A percentile compares a stretch with the other conserved stretches of the same genome.
These are phyloP conservation scores for Pichia exigua DNA, from an alignment of 805 yeast genomes.

Conservation along the genomic window DNA sequence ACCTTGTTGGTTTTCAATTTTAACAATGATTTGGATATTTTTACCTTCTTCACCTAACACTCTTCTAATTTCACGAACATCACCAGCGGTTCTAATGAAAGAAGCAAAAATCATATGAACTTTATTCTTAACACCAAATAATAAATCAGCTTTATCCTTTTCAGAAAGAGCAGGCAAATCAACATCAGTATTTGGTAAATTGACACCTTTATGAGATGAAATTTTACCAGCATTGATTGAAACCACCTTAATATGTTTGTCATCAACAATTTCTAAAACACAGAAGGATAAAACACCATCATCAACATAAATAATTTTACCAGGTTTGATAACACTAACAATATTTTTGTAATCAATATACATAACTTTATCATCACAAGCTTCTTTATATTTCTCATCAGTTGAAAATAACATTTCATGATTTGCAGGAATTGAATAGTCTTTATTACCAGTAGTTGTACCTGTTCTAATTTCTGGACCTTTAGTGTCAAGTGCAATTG, in stretches of 20 bases:
- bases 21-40: slow-evolving; percentile 91
- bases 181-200: slow-evolving; percentile 97
- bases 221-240: slow-evolving; percentile 93
- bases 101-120: slow-evolving; percentile 99
- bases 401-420: slow-evolving; percentile 94
- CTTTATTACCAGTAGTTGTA: slow-evolving; percentile 71
- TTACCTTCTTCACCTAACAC: slow-evolving; percentile 96
- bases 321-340: slow-evolving; percentile 82
- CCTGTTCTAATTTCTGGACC: slow-evolving; percentile 99
- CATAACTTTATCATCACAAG: slow-evolving; percentile 75
- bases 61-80: slow-evolving; percentile 81
- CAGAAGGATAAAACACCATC: slow-evolving; percentile 97
- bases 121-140: slow-evolving; percentile 93
- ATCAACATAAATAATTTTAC: slow-evolving; percentile 89
- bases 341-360: slow-evolving; percentile 92
- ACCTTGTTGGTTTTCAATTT: slow-evolving; percentile 99
- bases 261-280: slow-evolving; percentile 79
- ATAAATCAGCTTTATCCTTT: slow-evolving; percentile 88
- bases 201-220: slow-evolving; percentile 97
- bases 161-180: slow-evolving; percentile 97
- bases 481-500: slow-evolving; percentile 97
- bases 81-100: slow-evolving; percentile 91
- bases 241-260: slow-evolving; percentile 71
- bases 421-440: slow-evolving; percentile 74
- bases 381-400: slow-evolving; percentile 65